phyloP scores from a whole-genome alignment of 1,139 yeast genomes.

The Lipomyces yarrowii region DNA sequence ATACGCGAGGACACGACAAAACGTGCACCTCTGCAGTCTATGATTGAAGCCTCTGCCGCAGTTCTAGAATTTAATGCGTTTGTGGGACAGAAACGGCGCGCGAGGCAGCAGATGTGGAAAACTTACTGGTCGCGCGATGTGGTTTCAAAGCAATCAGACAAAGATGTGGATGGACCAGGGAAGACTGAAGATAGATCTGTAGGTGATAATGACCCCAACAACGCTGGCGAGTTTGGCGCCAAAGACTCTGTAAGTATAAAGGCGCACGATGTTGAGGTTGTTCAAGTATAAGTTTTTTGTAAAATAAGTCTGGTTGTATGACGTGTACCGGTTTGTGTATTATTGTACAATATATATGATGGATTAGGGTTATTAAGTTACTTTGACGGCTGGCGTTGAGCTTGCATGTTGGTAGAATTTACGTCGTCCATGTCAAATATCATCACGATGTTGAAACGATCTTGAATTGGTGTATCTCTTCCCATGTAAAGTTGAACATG shows the following conservation, averaged over 20 bases:
- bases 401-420: neutral
- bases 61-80: constrained; percentile 41
- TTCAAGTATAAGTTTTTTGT: neutral
- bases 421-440: neutral
- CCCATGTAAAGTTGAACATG: no score
- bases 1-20: constrained; percentile 14
- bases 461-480: no score
- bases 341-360: neutral
- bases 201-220: neutral
- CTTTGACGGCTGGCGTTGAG: neutral
- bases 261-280: neutral
- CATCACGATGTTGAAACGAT: neutral
- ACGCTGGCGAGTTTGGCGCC: neutral
- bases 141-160: neutral
- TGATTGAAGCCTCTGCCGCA: constrained; percentile 38
- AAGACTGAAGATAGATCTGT: neutral
- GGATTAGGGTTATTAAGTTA: neutral
- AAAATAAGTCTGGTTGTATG: neutral
- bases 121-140: constrained; percentile 39
- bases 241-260: neutral
- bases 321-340: neutral
- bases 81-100: constrained; percentile 37
- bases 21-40: constrained; percentile 28
- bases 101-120: constrained; percentile 40
- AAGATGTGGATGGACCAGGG: neutral